Percentiles rank a stretch among this genome's conserved stretches.
phyloP scores from a whole-genome alignment of 164 flowering plant species.

The Sextonia rubra region DNA sequence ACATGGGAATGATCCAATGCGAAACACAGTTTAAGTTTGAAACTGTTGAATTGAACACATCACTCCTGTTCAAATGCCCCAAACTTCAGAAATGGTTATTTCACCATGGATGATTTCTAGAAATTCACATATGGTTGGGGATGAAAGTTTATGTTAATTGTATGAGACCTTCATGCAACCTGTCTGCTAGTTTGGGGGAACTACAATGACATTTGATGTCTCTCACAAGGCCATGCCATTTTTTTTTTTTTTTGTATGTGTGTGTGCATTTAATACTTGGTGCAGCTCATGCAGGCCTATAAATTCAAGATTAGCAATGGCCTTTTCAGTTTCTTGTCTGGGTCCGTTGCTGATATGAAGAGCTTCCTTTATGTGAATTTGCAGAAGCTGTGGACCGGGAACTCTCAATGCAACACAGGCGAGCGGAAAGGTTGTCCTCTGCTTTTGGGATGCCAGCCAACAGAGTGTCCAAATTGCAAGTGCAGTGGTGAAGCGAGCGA shows the following conservation, averaged over 20 bases:
- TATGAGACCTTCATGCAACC: background rate
- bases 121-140: background rate
- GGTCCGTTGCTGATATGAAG: background rate
- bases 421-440: conserved; percentile 20
- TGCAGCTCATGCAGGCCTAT: background rate
- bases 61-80: background rate
- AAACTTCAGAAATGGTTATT: background rate
- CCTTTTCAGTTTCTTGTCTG: background rate
- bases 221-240: background rate
- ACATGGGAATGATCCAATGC: background rate
- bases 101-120: background rate
- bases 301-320: background rate
- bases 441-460: conserved; percentile 10
- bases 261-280: background rate
- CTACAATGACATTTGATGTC: background rate
- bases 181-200: background rate
- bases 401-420: conserved; percentile 20
- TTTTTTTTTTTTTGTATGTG: too few species aligned
- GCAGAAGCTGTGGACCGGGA: conserved; percentile 14
- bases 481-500: conserved; percentile 4
- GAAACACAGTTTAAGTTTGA: background rate
- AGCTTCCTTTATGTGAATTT: background rate
- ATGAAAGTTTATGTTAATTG: background rate
- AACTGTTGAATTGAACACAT: background rate
- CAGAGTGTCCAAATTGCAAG: background rate